Base-by-base conservation (phyloP, 2,329 filamentous ascomycete species). In the Stemphylium lycopersici region DNA sequence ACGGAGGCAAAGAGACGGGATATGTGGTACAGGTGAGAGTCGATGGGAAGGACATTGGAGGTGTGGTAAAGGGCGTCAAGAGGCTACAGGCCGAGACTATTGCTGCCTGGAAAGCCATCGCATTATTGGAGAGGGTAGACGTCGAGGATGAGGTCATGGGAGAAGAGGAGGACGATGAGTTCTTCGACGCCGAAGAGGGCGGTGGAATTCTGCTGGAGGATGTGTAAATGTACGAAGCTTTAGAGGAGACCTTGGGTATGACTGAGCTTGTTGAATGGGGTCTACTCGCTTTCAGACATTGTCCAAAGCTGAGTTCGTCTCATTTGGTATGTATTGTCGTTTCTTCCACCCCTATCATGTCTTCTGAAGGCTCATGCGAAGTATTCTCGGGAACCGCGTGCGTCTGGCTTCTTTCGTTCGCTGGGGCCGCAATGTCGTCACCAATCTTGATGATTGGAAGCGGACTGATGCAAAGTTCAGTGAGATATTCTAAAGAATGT, bases 21-120 rank as follows among this genome's bases (percentile, higher is more conserved):
- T 76, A 71, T 54, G 61, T 31, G 7, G 76, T 74, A 32, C 67
- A 68, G 38, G 70, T 78, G 4, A 64, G 61, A 29, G 67, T 78
- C 16, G 76, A 71, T 1, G 71, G 65, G 1, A 55, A 59, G 34
- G 62, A 72, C 12, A 61, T 78, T 2, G 72, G 71, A 3, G 68
- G 55, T 7, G 67, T 70, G 6, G 71, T 70, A 2, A 67, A 65
- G 32, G 75, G 75, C 36, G 11, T 64, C 15, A 74, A 65, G 40
- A 72, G 62, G 44, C 55, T 76, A 32, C 73, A 76, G 50, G 73
- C 76, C 3, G 75, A 77, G 66, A 75, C 72, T 8, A 70, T 72
- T 34, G 76, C 74, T 46, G 75, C 77, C 22, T 74, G 68, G 65
- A 57, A 58, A 41, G 73, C 69, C 13, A 55, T 63, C 5, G 44